Percentiles rank a stretch among this genome's conserved stretches.
Evolutionary conservation across 352 stramenopile species (phyloP).

Genomic region (Pythium scleroteichum): DNA sequence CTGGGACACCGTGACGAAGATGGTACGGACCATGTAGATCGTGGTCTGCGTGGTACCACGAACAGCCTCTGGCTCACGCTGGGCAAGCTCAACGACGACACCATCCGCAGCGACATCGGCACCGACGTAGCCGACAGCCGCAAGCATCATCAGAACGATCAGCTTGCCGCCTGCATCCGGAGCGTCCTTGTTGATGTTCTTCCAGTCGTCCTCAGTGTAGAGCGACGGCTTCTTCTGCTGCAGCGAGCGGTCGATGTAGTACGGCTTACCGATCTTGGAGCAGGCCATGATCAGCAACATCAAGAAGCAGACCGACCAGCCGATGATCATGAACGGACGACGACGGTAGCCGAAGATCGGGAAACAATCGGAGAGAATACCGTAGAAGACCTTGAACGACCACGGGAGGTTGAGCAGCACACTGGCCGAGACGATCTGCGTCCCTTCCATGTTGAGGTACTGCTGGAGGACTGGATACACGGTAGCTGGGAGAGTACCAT

Average conservation of each 20-base stretch:
- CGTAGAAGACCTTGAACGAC: no score
- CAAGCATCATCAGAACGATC: background rate
- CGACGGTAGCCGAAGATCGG: no score
- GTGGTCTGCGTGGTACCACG: background rate
- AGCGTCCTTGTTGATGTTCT: slow-evolving; percentile 39
- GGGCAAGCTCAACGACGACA: background rate
- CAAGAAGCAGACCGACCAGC: no score
- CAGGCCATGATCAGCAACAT: slow-evolving; percentile 49
- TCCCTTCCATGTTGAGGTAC: slow-evolving; percentile 31
- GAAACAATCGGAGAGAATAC: no score
- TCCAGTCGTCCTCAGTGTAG: no score
- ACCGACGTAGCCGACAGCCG: background rate
- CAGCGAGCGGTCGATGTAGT: background rate
- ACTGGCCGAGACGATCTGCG: no score
- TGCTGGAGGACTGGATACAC: slow-evolving; percentile 33
- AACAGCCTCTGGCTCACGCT: background rate
- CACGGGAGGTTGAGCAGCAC: no score
- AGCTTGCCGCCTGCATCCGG: no score
- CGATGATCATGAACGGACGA: no score
- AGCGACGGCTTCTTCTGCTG: slow-evolving; percentile 8
- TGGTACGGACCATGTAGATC: no score
- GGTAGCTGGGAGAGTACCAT: slow-evolving; percentile 19
- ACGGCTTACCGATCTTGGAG: background rate
- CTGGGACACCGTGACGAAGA: background rate
- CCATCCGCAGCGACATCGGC: background rate